Conservation (phyloP, 2,329 filamentous ascomycete species). For the Diaporthe velutina region DNA sequence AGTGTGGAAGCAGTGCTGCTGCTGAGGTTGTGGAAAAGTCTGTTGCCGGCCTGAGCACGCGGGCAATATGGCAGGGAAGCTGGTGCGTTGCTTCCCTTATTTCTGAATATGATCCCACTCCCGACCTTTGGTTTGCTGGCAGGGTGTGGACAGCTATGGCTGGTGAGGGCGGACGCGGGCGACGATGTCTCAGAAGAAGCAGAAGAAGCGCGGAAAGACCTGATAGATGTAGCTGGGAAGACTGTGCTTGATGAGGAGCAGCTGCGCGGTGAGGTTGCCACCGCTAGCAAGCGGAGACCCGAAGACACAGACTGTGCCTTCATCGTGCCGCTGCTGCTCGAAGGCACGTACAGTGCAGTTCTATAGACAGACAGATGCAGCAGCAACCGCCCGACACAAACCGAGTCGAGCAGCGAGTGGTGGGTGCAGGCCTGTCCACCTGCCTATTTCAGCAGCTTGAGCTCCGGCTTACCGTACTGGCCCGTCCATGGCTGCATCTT, state of each 20-base stretch:
- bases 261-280: not conserved
- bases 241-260: not conserved
- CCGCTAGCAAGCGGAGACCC: conserved; percentile 18
- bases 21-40: not conserved
- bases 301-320: conserved; percentile 14
- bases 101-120: not conserved
- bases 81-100: not conserved
- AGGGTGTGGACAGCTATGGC: not conserved
- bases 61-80: not conserved
- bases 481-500: conserved; percentile 4
- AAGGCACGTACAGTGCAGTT: not conserved
- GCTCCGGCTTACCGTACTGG: not conserved
- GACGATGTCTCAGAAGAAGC: not conserved
- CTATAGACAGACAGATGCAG: not conserved
- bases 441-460: conserved; percentile 12
- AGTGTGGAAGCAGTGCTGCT: not conserved
- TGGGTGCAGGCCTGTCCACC: not conserved
- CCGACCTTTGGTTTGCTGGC: not conserved
- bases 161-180: not conserved
- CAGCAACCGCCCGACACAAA: conserved; percentile 19
- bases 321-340: conserved; percentile 12
- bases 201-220: not conserved
- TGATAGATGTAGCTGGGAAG: not conserved
- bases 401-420: conserved; percentile 1
- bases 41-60: not conserved